Base-by-base conservation (phyloP, 352 stramenopile genomes). In the Phytophthora fragariaefolia region DNA sequence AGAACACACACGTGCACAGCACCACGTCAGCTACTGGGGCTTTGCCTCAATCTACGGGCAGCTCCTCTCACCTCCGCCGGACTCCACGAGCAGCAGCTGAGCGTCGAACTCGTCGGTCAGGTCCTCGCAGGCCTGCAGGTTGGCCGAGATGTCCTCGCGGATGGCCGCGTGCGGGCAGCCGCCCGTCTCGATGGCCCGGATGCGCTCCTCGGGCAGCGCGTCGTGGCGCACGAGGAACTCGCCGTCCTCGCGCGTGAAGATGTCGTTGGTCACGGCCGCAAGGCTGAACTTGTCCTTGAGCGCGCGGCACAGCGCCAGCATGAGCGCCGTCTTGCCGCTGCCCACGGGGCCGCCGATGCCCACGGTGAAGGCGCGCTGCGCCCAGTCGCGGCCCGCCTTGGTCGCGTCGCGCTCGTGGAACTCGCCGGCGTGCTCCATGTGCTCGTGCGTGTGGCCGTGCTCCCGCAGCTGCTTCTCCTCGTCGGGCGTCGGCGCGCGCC, bases 161-260 rank as follows among this genome's bases (percentile, higher is more conserved):
- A 98, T 98, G 18, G 96, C 96, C 0, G 97, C 97, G 78, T 99
- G 97, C 5, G 97, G 97, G 77, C 97, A 99, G 12, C 97, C 97
- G 62, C 97, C 97, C 15, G 97, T 99, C 81, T 99, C 97, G 47
- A 99, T 98, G 22, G 97, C 95, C 5, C 86, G 80, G 66, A 99
- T 99, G 23, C 96, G 89, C 43, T 96, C 76, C 20, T 87, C 76
- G 0, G 85, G 85, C 36, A 99, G 87, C 23, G 95, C 97, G 23
- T 95, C 55, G 64, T 99, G 95, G 23, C 90, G 77, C 9, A 96
- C 89, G n/a, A 99, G 90, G 76, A 99, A 99, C 82, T 99, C 96
- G 24, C 93, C 94, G 84, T 99, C 97, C 77, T 99, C 97, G 63
- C 97, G 91, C 26, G 97, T 99, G 70, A 99, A 99, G 66, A 99